Base-by-base conservation (phyloP, 495 filamentous ascomycete genomes). In the Penicillium samsonianum region DNA sequence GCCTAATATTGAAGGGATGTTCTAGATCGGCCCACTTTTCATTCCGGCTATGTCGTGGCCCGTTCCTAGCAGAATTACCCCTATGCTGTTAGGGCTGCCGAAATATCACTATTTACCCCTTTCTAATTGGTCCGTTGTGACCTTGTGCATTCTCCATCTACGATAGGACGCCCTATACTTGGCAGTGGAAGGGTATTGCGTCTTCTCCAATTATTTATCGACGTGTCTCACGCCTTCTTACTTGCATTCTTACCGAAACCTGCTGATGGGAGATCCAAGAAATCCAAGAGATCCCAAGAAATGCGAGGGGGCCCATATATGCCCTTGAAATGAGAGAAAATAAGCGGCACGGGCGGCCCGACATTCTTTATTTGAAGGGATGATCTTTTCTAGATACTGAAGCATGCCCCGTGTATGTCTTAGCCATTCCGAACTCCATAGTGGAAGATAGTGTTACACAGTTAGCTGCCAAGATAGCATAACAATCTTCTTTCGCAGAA, bases 1-100 rank as follows among this genome's bases (percentile, higher is more conserved):
- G 31, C 43, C 46, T 56, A 50, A 40, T 17, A 38, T 48, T 25
- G 28, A 26, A 37, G 41, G 51, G 23, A 16, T 33, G 38, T 48
- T 42, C 45, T 46, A 48, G 53, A 53, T 56, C 31, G 54, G 58
- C 47, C 62, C 62, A 61, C 62, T 64, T 64, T 64, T 61, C 50
- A 61, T 64, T 55, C 58, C 54, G 28, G 45, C 46, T 35, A 58
- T 44, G 57, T 53, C 46, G 47, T 61, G 58, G 61, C 44, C 61
- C 58, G 62, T 58, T 55, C 54, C 58, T 55, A 64, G 44, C 10
- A 35, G 44, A 30, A 38, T 51, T 41, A 37, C n/a, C 55, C 53
- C 53, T 61, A 55, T 38, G 33, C 14, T 40, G 14, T 64, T 54
- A 53, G 46, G 53, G 53, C 53, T 56, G 44, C 28, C 31, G 28